phyloP scores from a whole-genome alignment of 331 rosid genomes.

The Malus hybrid region DNA sequence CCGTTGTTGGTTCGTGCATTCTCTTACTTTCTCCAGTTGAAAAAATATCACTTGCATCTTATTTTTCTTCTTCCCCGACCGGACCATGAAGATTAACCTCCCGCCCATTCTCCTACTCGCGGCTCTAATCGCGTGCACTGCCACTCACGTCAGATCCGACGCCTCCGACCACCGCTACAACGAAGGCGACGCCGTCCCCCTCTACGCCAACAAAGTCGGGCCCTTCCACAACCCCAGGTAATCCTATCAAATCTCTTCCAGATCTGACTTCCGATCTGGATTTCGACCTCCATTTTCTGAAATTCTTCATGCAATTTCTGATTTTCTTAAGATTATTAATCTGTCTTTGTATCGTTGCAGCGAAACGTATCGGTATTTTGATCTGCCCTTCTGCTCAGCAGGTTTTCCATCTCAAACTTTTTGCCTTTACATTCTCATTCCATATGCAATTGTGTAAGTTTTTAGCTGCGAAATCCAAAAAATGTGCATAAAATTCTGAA shows the following conservation, averaged over 20 bases:
- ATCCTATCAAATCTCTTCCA: background rate
- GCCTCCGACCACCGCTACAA: conserved; percentile 39
- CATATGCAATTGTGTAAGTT: background rate
- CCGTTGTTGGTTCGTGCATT: background rate
- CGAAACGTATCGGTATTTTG: conserved; percentile 80
- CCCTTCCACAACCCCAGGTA: conserved; percentile 51
- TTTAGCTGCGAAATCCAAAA: background rate
- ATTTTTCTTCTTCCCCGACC: background rate
- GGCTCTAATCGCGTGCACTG: conserved; percentile 11
- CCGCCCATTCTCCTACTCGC: conserved; percentile 6
- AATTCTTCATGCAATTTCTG: background rate
- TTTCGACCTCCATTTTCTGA: conserved; percentile 1
- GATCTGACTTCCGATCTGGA: conserved; percentile 18
- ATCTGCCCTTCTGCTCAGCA: conserved; percentile 78
- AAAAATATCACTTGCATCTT: background rate
- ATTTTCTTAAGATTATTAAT: background rate
- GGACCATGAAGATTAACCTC: conserved; percentile 15
- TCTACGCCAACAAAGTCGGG: conserved; percentile 48
- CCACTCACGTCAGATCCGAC: conserved; percentile 23
- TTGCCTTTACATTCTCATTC: background rate
- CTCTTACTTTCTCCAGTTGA: background rate
- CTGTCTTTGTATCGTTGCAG: conserved; percentile 33
- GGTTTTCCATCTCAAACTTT: conserved; percentile 20
- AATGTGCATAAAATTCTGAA: background rate
- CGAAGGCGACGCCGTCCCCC: conserved; percentile 38